A percentile compares a stretch with the other conserved stretches of the same genome.
phyloP scores from a whole-genome alignment of 2,329 filamentous ascomycete species.

The Chrysoporthe cubensis region DNA sequence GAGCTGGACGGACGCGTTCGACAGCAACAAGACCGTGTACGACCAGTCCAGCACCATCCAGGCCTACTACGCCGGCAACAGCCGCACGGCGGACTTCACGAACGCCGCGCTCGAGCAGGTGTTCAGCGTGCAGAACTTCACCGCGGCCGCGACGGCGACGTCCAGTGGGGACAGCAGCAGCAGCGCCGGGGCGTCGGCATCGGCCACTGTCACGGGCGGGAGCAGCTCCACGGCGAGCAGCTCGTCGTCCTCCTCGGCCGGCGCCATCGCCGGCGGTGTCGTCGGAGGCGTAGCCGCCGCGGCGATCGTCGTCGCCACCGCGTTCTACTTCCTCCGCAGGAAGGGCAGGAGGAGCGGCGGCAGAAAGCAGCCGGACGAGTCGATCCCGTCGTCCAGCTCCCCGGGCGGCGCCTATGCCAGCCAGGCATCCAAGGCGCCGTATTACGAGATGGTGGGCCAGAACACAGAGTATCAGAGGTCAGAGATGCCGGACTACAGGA shows the following conservation, averaged over 20 bases:
- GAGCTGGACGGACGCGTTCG: conserved; percentile 26
- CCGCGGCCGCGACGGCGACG: background rate
- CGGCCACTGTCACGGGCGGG: background rate
- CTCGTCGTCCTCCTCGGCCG: conserved; percentile 4
- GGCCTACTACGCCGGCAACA: conserved; percentile 30
- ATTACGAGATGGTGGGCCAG: conserved; percentile 8
- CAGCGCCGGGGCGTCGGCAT: background rate
- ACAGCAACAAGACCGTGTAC: conserved; percentile 20
- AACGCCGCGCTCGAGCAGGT: conserved; percentile 9
- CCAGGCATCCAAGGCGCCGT: background rate
- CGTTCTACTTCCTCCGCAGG: conserved; percentile 33
- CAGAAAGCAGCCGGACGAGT: conserved; percentile 1
- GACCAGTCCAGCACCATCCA: conserved; percentile 24
- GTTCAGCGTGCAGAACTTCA: conserved; percentile 17
- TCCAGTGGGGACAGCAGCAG: conserved; percentile 3
- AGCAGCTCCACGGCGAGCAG: background rate
- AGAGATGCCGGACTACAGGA: background rate
- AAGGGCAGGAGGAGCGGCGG: background rate
- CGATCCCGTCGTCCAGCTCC: background rate
- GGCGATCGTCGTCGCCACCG: conserved; percentile 30
- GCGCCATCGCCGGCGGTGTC: conserved; percentile 33
- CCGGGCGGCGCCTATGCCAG: background rate
- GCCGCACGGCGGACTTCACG: conserved; percentile 24
- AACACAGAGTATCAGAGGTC: background rate
- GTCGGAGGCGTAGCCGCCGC: conserved; percentile 28